Evolutionary conservation across 2,329 filamentous ascomycete genomes (phyloP), one percentile per base, ranked within the genome.

Genomic region (Aspergillus sp.): DNA sequence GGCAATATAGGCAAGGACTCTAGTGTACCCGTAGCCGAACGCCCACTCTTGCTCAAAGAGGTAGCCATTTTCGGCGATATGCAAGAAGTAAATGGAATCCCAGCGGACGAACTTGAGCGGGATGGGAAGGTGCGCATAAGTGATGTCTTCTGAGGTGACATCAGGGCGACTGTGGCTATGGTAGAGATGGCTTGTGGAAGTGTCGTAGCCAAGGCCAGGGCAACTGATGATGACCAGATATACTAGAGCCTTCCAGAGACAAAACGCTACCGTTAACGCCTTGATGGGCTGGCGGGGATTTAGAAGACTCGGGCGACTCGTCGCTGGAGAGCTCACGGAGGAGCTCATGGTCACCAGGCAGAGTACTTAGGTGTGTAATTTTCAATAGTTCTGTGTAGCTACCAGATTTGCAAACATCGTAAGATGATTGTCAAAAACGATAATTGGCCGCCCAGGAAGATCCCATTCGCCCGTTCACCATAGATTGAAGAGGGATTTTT

Each of bases 41-140:
- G 86, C 86, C 86, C 86, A 88, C 72, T 88, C 85, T 71, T 89
- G 86, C 71, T 89, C 86, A 70, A 81, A 84, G 2, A 85, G 64
- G 64, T 86, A 83, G 5, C 84, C 85, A 27, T 82, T 74, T 58
- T 81, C 72, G 2, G 84, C 83, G 57, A 81, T 77, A 56, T 81
- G 79, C 5, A 83, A 73, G 68, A 84, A 88, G 67, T 88, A 88
- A 59, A 89, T 77, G 3, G 82, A 82, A 71, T 89, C 86, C 86
- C 86, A 89, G 68, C 85, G 76, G 2, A 82, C 79, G 48, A 88
- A 78, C 56, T 80, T 83, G 64, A 64, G 72, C 58, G 66, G 80
- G 58, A 66, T 57, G 0, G 70, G 64, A 13, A 71, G 65, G 17
- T 64, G 62, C 5, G 52, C 44, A 42, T 66, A 58, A 13, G 55